These are phyloP conservation scores for Euphorbia schlechtendalii DNA, from an alignment of 441 rosid genomes.

Conservation along the genomic window DNA sequence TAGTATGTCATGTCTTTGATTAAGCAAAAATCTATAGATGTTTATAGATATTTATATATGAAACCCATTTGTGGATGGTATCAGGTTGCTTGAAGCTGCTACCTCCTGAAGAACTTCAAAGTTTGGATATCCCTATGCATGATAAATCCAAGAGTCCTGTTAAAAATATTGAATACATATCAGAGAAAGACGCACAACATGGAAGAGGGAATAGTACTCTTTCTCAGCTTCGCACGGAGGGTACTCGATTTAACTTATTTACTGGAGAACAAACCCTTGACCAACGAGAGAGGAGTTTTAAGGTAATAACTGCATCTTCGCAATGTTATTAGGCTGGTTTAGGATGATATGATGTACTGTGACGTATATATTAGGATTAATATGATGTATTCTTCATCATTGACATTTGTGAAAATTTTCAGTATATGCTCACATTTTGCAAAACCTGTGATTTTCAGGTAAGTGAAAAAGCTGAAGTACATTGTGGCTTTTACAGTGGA, in stretches of 20 bases:
- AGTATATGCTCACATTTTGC: constrained; percentile 19
- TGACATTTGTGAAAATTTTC: background rate
- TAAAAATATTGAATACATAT: constrained; percentile 50
- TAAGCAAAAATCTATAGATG: background rate
- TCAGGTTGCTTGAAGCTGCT: constrained; percentile 86
- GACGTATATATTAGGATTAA: constrained; percentile 10
- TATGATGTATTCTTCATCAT: background rate
- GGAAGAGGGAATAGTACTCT: constrained; percentile 22
- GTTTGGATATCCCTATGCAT: constrained; percentile 45
- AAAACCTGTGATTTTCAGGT: constrained; percentile 44
- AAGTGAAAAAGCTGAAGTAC: constrained; percentile 49
- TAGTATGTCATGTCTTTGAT: constrained; percentile 3
- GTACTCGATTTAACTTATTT: constrained; percentile 66
- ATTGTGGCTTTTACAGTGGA: constrained; percentile 83
- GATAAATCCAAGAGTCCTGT: constrained; percentile 44
- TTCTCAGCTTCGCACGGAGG: constrained; percentile 30
- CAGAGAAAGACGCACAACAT: constrained; percentile 25
- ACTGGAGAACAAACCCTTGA: constrained; percentile 76
- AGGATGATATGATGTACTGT: constrained; percentile 13
- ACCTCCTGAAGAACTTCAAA: constrained; percentile 64
- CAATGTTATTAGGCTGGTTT: constrained; percentile 4
- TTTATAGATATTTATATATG: constrained; percentile 10
- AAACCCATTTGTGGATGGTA: constrained; percentile 18
- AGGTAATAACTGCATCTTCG: constrained; percentile 37
- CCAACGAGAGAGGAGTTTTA: constrained; percentile 74